Percentiles rank a stretch among this genome's conserved stretches.
Evolutionary conservation across 2,329 filamentous ascomycete species (phyloP).

Genomic region (Penicillium sp.): DNA sequence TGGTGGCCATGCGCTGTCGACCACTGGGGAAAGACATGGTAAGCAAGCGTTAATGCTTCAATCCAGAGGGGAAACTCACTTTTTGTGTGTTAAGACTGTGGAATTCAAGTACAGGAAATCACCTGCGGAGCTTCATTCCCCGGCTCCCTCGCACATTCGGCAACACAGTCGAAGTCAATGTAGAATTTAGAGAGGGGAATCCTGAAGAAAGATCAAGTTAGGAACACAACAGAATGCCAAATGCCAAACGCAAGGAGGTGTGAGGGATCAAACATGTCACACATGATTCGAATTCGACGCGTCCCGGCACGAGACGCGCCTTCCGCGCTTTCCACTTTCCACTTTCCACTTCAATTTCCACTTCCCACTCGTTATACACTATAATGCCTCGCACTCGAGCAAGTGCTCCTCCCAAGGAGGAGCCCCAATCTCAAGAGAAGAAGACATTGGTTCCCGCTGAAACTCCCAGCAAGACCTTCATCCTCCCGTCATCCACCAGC

Average conservation of each 20-base stretch:
- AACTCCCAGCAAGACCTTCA: slow-evolving; percentile 48
- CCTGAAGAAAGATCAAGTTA: not conserved
- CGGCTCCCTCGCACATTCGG: slow-evolving; percentile 11
- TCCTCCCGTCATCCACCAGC: slow-evolving; percentile 52
- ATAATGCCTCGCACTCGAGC: slow-evolving; percentile 34
- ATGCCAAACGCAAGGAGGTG: slow-evolving; percentile 14
- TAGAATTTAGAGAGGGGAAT: not conserved
- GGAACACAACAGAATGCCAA: not conserved
- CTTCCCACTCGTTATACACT: not conserved
- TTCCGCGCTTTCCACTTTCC: slow-evolving; percentile 7
- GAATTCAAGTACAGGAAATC: slow-evolving; percentile 6
- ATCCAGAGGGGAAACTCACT: slow-evolving; percentile 9
- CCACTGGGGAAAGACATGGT: slow-evolving; percentile 28
- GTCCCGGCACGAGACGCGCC: slow-evolving; percentile 27
- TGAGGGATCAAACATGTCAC: slow-evolving; percentile 18
- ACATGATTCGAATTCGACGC: slow-evolving; percentile 21
- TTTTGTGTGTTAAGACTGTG: slow-evolving; percentile 4
- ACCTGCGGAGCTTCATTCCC: slow-evolving; percentile 18
- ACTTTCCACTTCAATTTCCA: slow-evolving; percentile 2
- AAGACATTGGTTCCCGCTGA: slow-evolving; percentile 22
- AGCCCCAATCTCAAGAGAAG: slow-evolving; percentile 17
- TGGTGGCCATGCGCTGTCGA: slow-evolving; percentile 55
- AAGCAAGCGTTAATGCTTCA: slow-evolving; percentile 3
- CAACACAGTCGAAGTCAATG: not conserved
- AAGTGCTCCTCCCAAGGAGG: slow-evolving; percentile 13